Evolutionary conservation across 2,329 filamentous ascomycete genomes (phyloP), one percentile per base, ranked within the genome.

Genomic region (Nemania sp.): DNA sequence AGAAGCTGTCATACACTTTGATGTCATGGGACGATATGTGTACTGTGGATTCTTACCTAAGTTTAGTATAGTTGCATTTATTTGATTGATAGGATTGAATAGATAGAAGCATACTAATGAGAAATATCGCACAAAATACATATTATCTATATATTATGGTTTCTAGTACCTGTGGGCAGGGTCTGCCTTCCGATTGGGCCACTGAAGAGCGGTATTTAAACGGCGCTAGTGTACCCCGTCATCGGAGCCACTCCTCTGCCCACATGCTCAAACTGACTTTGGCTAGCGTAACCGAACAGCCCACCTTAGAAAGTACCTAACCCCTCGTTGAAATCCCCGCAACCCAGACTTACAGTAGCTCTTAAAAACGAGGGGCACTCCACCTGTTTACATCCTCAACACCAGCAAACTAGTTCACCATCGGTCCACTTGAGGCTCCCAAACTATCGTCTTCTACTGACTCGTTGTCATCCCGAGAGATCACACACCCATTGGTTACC

Each of bases 291-390:
- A 27, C 24, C 24, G 13, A 68, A 49, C 57, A 55, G 18, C 43
- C 58, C 47, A 56, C 59, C 47, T 27, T 29, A 63, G 41, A n/a
- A n/a, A n/a, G n/a, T n/a, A n/a, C n/a, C n/a, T 43, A 38, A 62
- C 53, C 68, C 65, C 66, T 56, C 62, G 51, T 51, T 47, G 18
- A 62, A 38, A 63, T 56, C 66, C 68, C 66, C 68, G 66, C 68
- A 65, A 63, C 62, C 7, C 58, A 15, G 27, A 32, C n/a, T n/a
- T n/a, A n/a, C n/a, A 49, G 41, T 57, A 61, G 58, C 54, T 54
- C 56, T 54, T 62, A 61, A 71, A 68, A 61, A 35, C 54, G 68
- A 71, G 69, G 69, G 69, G 69, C 69, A 71, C 61, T 63, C 68
- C 68, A 70, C 68, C 65, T 62, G 35, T 54, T 45, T 24, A 63